phyloP scores from a whole-genome alignment of 179 eudicot genomes.

The Patellifolia procumbens region DNA sequence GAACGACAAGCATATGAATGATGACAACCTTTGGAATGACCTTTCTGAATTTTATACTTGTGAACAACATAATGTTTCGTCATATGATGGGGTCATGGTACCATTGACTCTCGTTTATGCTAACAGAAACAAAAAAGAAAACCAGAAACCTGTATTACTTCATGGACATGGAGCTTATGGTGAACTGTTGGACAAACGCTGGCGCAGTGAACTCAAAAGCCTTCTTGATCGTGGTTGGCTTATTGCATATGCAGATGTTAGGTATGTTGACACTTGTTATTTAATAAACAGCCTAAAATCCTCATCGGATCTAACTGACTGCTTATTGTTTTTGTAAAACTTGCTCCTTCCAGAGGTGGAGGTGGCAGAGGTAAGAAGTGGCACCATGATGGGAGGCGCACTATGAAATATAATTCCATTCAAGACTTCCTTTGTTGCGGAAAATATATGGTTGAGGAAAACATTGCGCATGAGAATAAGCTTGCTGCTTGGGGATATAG shows the following conservation, averaged over 20 bases:
- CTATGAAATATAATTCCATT: conserved; percentile 64
- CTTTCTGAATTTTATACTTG: conserved; percentile 92
- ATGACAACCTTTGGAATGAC: conserved; percentile 70
- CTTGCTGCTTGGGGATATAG: conserved; percentile 98
- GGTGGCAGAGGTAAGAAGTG: conserved; percentile 89
- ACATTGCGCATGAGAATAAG: conserved; percentile 69
- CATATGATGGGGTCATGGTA: conserved; percentile 68
- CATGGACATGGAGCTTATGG: conserved; percentile 97
- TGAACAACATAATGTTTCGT: conserved; percentile 65
- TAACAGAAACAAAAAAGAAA: conserved; percentile 50
- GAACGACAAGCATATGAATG: conserved; percentile 28
- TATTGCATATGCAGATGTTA: conserved; percentile 95
- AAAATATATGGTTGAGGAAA: conserved; percentile 64
- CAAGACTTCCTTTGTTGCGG: conserved; percentile 80
- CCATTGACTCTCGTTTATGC: conserved; percentile 83
- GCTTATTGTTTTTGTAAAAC: conserved; percentile 10
- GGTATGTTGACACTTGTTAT: conserved; percentile 41
- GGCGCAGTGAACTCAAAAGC: conserved; percentile 92
- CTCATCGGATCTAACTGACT: not conserved
- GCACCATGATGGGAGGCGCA: conserved; percentile 81
- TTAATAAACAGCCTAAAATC: not conserved
- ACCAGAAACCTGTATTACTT: conserved; percentile 74
- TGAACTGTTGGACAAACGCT: conserved; percentile 88
- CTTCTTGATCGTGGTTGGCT: conserved; percentile 99
- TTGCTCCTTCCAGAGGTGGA: conserved; percentile 65